Evolutionary conservation across 768 basidiomycete genomes (phyloP), one percentile per base, ranked within the genome.

Genomic region (Tephrocybe rancida): DNA sequence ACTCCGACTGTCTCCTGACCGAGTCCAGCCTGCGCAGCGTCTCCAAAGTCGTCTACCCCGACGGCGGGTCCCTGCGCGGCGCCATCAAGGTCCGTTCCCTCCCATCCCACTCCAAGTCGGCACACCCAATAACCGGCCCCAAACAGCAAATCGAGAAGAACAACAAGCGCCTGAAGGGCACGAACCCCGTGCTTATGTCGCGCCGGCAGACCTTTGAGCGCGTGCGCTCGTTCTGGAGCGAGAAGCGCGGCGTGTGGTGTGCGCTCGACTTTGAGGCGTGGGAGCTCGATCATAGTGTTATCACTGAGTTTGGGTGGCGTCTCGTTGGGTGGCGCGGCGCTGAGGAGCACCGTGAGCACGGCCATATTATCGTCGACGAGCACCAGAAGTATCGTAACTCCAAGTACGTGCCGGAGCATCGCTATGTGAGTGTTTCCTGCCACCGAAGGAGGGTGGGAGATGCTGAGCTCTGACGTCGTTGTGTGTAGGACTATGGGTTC

Each of bases 241-340:
- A 78, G 54, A 83, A 85, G 64, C 75, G 67, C 22, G 91, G 89
- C 37, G 79, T 81, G 3, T 93, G 90, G 88, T 81, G 81, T 63
- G 83, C 90, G 14, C 68, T 93, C 46, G 92, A 94, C 66, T 86
- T 94, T 57, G 92, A 94, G 69, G 82, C 80, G 16, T 94, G 90
- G 90, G 92, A 95, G 64, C 68, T 69, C 37, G 88, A 91, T 38
- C 88, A 91, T 61, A 80, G 72, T 1, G 56, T 86, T 19, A 74
- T 93, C 57, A 92, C 89, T 22, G 93, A 95, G 65, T 87, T 91
- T 60, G 93, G 93, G n/a, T 93, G 83, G 79, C 83, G 84, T 60
- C 63, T 73, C 8, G 60, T 86, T 26, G 73, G 70, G 8, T 91
- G 86, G 83, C 71, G 81, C 44, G 71, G 78, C 22, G 84, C 77